A percentile compares a stretch with the other conserved stretches of the same genome.
These are phyloP conservation scores for Coffea eugenioides DNA, from an alignment of 257 asterid species.

Conservation along the genomic window DNA sequence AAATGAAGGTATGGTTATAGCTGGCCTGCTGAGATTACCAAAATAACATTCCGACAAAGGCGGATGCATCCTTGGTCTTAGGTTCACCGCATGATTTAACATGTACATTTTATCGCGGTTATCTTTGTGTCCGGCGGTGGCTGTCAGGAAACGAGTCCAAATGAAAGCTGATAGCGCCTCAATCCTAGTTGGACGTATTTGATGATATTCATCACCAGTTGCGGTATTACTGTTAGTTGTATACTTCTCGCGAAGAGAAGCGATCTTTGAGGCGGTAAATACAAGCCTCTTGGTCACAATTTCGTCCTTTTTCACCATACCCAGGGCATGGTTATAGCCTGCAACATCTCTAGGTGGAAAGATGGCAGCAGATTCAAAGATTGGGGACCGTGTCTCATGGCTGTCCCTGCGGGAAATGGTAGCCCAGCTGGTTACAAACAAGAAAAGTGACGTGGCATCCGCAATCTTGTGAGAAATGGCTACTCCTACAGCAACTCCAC, in stretches of 20 bases:
- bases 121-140: slow-evolving; percentile 16
- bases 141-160: slow-evolving; percentile 37
- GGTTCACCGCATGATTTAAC: slow-evolving; percentile 42
- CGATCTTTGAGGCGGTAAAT: slow-evolving; percentile 32
- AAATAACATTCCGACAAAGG: slow-evolving; percentile 29
- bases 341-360: slow-evolving; percentile 41
- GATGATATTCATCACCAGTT: not conserved
- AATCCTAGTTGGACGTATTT: slow-evolving; percentile 29
- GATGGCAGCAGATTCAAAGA: slow-evolving; percentile 27
- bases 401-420: slow-evolving; percentile 21
- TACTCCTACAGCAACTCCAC: slow-evolving; percentile 42
- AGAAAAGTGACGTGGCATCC: slow-evolving; percentile 30
- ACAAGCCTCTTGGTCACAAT: slow-evolving; percentile 35
- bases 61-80: slow-evolving; percentile 32
- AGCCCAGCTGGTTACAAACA: slow-evolving; percentile 44
- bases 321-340: slow-evolving; percentile 21
- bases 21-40: slow-evolving; percentile 31
- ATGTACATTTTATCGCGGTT: slow-evolving; percentile 29
- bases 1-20: slow-evolving; percentile 24
- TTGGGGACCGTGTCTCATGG: slow-evolving; percentile 19
- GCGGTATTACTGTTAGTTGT: not conserved
- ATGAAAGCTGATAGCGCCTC: slow-evolving; percentile 46
- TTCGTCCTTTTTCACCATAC: slow-evolving; percentile 28
- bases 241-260: slow-evolving; percentile 31
- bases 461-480: slow-evolving; percentile 42